Conservation (phyloP, 139 green algal genomes). For the Tetratostichococcus sp. region DNA sequence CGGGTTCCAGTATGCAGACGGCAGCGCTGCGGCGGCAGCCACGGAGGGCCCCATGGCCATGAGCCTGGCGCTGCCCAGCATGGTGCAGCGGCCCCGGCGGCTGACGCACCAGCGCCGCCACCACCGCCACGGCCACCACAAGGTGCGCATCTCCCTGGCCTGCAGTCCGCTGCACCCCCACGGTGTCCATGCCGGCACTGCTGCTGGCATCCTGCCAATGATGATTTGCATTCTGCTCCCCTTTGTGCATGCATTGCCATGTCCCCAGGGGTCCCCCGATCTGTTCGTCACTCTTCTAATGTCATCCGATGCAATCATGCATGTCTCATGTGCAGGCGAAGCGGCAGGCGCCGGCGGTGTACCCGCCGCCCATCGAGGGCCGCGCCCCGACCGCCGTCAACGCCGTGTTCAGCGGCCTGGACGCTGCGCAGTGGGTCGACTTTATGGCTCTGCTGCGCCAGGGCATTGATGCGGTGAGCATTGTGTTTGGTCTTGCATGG, state of each 20-base stretch:
- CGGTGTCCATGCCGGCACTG: too few species aligned
- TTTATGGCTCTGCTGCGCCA: conserved; percentile 55
- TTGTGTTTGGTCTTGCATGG: too few species aligned
- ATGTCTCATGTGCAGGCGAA: not conserved
- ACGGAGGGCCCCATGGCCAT: not conserved
- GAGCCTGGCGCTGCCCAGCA: not conserved
- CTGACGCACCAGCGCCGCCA: not conserved
- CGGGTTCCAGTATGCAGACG: not conserved
- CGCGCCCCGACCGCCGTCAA: conserved; percentile 36
- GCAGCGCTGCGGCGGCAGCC: not conserved
- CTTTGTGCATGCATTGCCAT: too few species aligned
- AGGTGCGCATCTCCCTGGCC: too few species aligned
- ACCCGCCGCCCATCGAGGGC: conserved; percentile 63
- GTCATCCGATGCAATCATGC: too few species aligned
- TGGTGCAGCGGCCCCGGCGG: not conserved
- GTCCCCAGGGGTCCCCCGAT: too few species aligned
- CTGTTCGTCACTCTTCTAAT: too few species aligned
- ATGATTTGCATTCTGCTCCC: too few species aligned
- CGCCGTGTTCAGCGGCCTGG: conserved; percentile 54
- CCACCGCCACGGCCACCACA: not conserved
- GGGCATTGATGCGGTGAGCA: conserved; percentile 36
- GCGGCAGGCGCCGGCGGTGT: conserved; percentile 20
- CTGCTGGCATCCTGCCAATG: too few species aligned
- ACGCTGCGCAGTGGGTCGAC: conserved; percentile 43
- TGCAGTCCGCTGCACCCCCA: too few species aligned